Evolutionary conservation across 129 eudicot genomes (phyloP), one percentile per base, ranked within the genome.

Genomic region (Cynara cardunculus): DNA sequence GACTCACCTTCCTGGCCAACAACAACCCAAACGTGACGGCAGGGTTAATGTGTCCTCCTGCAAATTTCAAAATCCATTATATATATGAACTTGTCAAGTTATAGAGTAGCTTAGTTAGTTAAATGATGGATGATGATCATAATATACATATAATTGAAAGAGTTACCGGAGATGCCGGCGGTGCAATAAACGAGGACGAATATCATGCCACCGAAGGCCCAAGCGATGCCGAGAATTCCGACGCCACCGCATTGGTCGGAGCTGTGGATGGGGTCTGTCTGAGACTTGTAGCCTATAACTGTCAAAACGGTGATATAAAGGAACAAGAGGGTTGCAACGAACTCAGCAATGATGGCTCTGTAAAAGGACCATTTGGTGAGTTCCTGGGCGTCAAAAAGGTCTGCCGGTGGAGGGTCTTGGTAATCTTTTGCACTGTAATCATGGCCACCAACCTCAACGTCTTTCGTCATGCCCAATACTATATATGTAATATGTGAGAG

Each of bases 11-110:
- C 65, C 94, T 78, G 26, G 94, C 94, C 89, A 90, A 74, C 75
- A 90, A 84, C 86, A 90, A 18, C 32, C 94, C 94, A n/a, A 90
- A 85, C 7, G 93, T 89, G 67, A 89, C 93, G 19, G 93, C 93
- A 22, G 93, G 93, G 93, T 90, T 90, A 39, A 90, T 90, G 85
- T 90, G 94, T 14, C 94, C 94, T 34, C 94, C 94, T 84, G 85
- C 37, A 12, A 22, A 35, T 27, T 71, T n/a, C 22, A 56, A 11
- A 71, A 31, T 5, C 18, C 26, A 32, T 28, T 53, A 53, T 18
- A 53, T n/a, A n/a, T 18, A 53, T 56, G 0, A 11, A 11, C 0
- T 5, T 41, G 4, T 31, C 3, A 31, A 31, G 5, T 41, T 11
- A 2, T 2, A 8, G 10, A 0, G 5, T 49, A 18, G 0, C 0